Evolutionary conservation across 2,329 filamentous ascomycete species (phyloP).

Genomic region (Fusarium brevicatenulatum): DNA sequence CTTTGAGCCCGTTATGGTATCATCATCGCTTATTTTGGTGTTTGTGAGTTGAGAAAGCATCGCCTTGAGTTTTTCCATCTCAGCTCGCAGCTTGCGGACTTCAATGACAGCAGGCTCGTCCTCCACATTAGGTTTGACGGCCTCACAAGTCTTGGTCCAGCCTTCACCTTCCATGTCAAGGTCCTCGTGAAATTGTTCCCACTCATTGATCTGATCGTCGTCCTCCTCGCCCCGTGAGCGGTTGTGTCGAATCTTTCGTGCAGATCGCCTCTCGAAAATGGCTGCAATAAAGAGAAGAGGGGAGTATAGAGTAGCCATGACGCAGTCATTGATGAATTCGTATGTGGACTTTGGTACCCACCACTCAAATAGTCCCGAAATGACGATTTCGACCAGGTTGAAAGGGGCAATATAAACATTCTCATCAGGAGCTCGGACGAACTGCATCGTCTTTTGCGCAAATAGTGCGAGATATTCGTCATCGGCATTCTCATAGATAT

Average conservation of each 20-base stretch:
- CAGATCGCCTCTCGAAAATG: slow-evolving; percentile 73
- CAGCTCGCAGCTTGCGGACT: slow-evolving; percentile 65
- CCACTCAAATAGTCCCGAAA: slow-evolving; percentile 88
- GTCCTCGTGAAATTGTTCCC: slow-evolving; percentile 82
- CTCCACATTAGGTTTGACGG: slow-evolving; percentile 83
- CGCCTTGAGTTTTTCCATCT: slow-evolving; percentile 67
- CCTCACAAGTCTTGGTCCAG: slow-evolving; percentile 83
- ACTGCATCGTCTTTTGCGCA: slow-evolving; percentile 94
- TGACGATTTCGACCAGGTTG: slow-evolving; percentile 89
- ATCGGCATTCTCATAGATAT: slow-evolving; percentile 91
- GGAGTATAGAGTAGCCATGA: slow-evolving; percentile 88
- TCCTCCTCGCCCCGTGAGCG: slow-evolving; percentile 84
- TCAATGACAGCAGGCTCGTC: slow-evolving; percentile 81
- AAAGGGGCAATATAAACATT: slow-evolving; percentile 98
- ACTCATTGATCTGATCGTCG: slow-evolving; percentile 89
- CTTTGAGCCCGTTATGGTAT: not conserved
- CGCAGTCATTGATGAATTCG: slow-evolving; percentile 83
- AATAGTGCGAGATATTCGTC: slow-evolving; percentile 97
- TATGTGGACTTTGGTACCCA: slow-evolving; percentile 84
- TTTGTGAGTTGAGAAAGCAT: slow-evolving; percentile 53
- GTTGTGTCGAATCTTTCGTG: slow-evolving; percentile 76
- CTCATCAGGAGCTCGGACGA: slow-evolving; percentile 94
- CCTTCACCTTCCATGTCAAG: slow-evolving; percentile 85
- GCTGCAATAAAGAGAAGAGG: slow-evolving; percentile 85
- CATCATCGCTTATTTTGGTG: slow-evolving; percentile 24